A percentile compares a stretch with the other conserved stretches of the same genome.
Evolutionary conservation across 2,329 filamentous ascomycete species (phyloP).

Genomic region (Talaromyces albobiverticillius): DNA sequence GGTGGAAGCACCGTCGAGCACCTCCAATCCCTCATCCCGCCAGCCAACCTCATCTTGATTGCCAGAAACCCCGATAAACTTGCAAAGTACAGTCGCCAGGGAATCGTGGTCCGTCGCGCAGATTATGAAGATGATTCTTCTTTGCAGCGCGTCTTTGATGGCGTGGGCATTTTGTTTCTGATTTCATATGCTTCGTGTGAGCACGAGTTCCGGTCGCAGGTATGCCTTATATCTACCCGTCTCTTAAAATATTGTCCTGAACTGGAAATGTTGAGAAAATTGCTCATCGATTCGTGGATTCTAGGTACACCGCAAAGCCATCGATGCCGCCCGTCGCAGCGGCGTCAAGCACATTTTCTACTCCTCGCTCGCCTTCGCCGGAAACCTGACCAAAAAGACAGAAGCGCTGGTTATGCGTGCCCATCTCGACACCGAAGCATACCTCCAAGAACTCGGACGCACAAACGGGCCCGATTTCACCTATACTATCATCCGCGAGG

Average conservation of each 20-base stretch:
- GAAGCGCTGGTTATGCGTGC: constrained; percentile 58
- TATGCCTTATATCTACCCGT: constrained; percentile 18
- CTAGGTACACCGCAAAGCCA: constrained; percentile 45
- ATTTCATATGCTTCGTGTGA: constrained; percentile 55
- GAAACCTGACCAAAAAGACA: constrained; percentile 35
- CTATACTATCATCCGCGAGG: constrained; percentile 37
- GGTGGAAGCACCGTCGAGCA: constrained; percentile 52
- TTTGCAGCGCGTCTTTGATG: constrained; percentile 48
- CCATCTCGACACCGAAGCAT: constrained; percentile 55
- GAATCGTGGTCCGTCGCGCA: constrained; percentile 46
- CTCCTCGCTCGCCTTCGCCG: constrained; percentile 56
- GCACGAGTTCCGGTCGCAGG: constrained; percentile 44
- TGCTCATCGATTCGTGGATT: constrained; percentile 19
- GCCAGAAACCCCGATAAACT: constrained; percentile 44
- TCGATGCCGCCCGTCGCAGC: constrained; percentile 52
- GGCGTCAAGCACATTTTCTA: constrained; percentile 58
- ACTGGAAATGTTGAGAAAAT: neutral
- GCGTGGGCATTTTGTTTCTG: constrained; percentile 53
- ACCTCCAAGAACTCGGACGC: constrained; percentile 37
- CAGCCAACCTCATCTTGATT: constrained; percentile 48
- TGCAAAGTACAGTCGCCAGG: constrained; percentile 32
- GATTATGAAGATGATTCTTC: constrained; percentile 50
- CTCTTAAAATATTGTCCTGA: constrained; percentile 15
- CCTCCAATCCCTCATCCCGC: constrained; percentile 44
- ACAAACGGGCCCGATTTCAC: constrained; percentile 27